Evolutionary conservation across 2,329 filamentous ascomycete genomes (phyloP).

Genomic region (Sporothrix luriei): DNA sequence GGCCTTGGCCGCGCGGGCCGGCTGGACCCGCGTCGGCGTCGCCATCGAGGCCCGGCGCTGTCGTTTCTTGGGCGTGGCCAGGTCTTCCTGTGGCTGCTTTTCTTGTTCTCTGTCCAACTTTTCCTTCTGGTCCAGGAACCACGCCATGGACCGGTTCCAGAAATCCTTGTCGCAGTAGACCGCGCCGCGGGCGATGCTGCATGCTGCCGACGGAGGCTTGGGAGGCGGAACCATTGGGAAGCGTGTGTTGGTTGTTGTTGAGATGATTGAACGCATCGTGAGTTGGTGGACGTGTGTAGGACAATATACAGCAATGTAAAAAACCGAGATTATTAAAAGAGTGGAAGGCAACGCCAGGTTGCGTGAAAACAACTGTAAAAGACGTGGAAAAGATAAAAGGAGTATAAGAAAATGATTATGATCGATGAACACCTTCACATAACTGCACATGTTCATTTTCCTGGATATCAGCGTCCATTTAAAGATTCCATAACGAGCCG

Average conservation of each 20-base stretch:
- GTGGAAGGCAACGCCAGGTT: neutral
- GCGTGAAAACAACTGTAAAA: neutral
- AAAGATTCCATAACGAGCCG: neutral
- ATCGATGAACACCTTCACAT: too few relatives aligned
- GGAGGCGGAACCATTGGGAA: constrained; percentile 6
- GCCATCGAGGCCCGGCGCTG: neutral
- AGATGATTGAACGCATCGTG: neutral
- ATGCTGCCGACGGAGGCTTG: neutral
- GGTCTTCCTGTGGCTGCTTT: neutral
- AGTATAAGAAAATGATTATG: neutral
- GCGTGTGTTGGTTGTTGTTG: neutral
- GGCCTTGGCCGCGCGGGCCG: constrained; percentile 30
- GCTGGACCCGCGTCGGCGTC: constrained; percentile 31
- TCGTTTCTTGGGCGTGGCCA: neutral
- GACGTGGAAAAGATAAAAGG: neutral
- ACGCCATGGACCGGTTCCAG: constrained; percentile 23
- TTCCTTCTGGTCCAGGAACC: constrained; percentile 26
- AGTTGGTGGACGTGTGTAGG: neutral
- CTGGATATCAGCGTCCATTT: neutral
- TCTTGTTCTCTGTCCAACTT: neutral
- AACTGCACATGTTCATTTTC: neutral
- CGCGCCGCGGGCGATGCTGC: constrained; percentile 23
- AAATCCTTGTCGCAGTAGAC: constrained; percentile 34
- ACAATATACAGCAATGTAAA: neutral
- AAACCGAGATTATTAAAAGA: neutral